Conservation (phyloP, 345 rosid species). For the Crucihimalaya himalaica region DNA sequence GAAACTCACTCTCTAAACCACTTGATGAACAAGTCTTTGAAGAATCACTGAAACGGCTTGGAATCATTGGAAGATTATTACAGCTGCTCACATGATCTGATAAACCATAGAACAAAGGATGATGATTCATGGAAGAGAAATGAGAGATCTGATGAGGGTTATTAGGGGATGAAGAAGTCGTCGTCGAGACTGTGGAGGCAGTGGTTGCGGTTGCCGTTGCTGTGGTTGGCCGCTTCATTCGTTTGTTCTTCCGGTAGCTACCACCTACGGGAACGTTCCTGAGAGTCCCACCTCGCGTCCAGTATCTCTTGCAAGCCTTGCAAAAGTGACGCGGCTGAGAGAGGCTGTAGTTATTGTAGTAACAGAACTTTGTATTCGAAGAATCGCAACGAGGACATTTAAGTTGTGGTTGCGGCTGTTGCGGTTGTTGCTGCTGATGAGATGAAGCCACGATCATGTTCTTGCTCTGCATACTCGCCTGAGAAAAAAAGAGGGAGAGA, state of each 20-base stretch:
- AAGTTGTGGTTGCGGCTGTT: constrained; percentile 48
- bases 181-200: constrained; percentile 28
- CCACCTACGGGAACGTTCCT: constrained; percentile 79
- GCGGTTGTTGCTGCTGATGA: constrained; percentile 44
- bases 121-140: constrained; percentile 50
- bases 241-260: constrained; percentile 73
- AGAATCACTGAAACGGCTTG: constrained; percentile 38
- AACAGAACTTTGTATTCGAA: constrained; percentile 72
- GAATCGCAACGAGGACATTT: constrained; percentile 85
- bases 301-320: constrained; percentile 75
- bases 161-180: constrained; percentile 36
- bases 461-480: constrained; percentile 46
- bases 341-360: constrained; percentile 80
- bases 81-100: constrained; percentile 48
- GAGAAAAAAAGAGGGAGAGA: constrained; percentile 23
- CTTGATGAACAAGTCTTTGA: constrained; percentile 33
- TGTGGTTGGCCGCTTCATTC: constrained; percentile 59
- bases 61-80: constrained; percentile 45
- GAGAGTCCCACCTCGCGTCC: constrained; percentile 72
- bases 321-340: constrained; percentile 74
- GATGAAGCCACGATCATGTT: constrained; percentile 54
- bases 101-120: constrained; percentile 66
- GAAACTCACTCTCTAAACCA: constrained; percentile 50
- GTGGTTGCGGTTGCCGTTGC: constrained; percentile 29
- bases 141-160: constrained; percentile 43